phyloP scores from a whole-genome alignment of 352 stramenopile species.

The Globisporangium echinulatum region DNA sequence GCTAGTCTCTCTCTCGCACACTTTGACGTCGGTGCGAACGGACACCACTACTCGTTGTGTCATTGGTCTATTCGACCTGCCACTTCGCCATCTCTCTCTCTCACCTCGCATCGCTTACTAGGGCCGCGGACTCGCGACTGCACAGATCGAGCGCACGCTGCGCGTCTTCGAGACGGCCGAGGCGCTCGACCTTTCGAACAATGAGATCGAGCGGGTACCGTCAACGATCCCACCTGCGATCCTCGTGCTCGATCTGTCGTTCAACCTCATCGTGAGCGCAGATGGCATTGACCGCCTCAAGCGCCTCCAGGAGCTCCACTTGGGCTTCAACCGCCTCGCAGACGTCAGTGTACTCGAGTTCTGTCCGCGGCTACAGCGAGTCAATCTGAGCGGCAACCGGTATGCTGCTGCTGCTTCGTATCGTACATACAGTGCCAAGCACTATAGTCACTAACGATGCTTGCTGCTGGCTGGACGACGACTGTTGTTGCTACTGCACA shows the following conservation, averaged over 20 bases:
- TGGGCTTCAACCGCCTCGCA: slow-evolving; percentile 58
- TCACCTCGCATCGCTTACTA: slow-evolving; percentile 9
- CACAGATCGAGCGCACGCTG: slow-evolving; percentile 53
- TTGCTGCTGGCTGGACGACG: background rate
- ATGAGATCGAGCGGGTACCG: slow-evolving; percentile 61
- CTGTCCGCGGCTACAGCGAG: slow-evolving; percentile 42
- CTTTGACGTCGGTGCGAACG: too few relatives aligned
- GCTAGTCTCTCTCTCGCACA: too few relatives aligned
- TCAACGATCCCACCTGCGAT: slow-evolving; percentile 34
- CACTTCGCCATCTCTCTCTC: background rate
- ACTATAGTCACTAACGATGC: background rate
- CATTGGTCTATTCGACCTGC: background rate
- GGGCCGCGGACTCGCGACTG: slow-evolving; percentile 45
- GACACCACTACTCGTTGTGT: too few relatives aligned
- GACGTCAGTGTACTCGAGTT: slow-evolving; percentile 63
- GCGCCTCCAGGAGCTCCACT: slow-evolving; percentile 54
- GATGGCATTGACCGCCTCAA: slow-evolving; percentile 55
- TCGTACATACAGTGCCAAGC: too few relatives aligned
- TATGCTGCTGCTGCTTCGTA: slow-evolving; percentile 9
- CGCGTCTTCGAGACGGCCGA: slow-evolving; percentile 59
- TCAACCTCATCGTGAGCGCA: slow-evolving; percentile 46
- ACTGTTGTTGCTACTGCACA: slow-evolving; percentile 2
- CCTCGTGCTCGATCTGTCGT: slow-evolving; percentile 58
- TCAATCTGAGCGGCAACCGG: slow-evolving; percentile 74
- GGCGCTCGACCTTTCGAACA: slow-evolving; percentile 69